A percentile compares a stretch with the other conserved stretches of the same genome.
phyloP scores from a whole-genome alignment of 2,329 filamentous ascomycete genomes.

The Cordyceps militaris region DNA sequence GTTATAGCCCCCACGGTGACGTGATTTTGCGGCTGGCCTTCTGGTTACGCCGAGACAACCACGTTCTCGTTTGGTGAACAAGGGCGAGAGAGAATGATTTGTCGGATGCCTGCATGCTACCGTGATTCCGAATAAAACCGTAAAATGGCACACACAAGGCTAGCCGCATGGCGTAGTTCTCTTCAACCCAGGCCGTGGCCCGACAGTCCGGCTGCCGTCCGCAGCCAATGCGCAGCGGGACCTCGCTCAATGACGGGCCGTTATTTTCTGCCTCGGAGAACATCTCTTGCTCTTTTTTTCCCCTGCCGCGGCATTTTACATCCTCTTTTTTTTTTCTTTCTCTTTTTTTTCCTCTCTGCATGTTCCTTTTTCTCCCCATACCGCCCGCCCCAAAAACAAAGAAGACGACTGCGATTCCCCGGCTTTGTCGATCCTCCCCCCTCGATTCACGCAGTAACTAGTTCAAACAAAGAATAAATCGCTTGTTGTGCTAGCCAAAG shows the following conservation, averaged over 20 bases:
- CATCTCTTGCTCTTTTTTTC: background rate
- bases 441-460: background rate
- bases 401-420: background rate
- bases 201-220: constrained; percentile 5
- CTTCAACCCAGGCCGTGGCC: background rate
- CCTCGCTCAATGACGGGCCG: constrained; percentile 9
- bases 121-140: background rate
- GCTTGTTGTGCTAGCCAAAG: background rate
- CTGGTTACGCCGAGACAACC: too few relatives aligned
- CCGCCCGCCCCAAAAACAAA: background rate
- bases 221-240: constrained; percentile 1
- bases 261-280: background rate
- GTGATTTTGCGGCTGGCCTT: background rate
- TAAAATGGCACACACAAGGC: background rate
- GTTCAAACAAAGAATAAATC: background rate
- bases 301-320: background rate
- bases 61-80: too few relatives aligned
- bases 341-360: background rate
- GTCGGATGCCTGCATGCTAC: background rate
- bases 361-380: background rate
- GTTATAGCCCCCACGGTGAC: background rate
- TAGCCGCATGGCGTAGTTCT: background rate
- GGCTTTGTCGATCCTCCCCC: background rate
- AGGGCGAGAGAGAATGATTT: too few relatives aligned
- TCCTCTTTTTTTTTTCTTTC: background rate